phyloP scores from a whole-genome alignment of 805 yeast genomes.

The Kodamaea hsintzibuensis region DNA sequence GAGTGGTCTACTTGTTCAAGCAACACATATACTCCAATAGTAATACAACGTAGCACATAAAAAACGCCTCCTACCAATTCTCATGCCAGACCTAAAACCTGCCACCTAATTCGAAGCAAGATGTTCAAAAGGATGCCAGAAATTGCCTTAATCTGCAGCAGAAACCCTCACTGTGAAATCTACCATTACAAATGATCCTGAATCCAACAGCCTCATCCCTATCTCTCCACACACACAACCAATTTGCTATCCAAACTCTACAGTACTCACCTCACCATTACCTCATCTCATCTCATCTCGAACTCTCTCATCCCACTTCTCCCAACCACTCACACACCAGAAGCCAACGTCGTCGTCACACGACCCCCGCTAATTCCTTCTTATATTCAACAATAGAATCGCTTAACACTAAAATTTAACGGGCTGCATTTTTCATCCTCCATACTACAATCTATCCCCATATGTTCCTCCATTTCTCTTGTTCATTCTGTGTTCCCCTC shows the following conservation, averaged over 20 bases:
- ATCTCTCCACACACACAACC: neutral
- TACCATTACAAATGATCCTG: neutral
- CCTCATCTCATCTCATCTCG: neutral
- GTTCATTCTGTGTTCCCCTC: neutral
- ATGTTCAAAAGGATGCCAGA: neutral
- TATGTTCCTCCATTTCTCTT: neutral
- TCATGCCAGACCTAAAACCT: too few species aligned
- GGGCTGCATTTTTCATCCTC: neutral
- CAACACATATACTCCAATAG: too few species aligned
- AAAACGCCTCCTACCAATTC: too few species aligned
- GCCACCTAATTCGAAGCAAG: neutral
- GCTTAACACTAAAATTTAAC: conserved; percentile 2
- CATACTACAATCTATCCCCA: neutral
- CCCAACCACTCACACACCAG: neutral
- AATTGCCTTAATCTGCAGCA: neutral
- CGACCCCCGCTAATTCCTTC: conserved; percentile 1
- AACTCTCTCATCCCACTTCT: neutral
- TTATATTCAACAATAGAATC: neutral
- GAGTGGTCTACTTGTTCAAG: too few species aligned
- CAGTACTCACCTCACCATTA: neutral
- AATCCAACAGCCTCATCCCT: neutral
- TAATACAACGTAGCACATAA: too few species aligned
- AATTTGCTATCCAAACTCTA: too few species aligned
- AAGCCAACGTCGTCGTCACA: neutral
- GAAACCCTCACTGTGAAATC: neutral